Conservation (phyloP, 108 stramenopile genomes). For the Hondaea fermentalgiana region DNA sequence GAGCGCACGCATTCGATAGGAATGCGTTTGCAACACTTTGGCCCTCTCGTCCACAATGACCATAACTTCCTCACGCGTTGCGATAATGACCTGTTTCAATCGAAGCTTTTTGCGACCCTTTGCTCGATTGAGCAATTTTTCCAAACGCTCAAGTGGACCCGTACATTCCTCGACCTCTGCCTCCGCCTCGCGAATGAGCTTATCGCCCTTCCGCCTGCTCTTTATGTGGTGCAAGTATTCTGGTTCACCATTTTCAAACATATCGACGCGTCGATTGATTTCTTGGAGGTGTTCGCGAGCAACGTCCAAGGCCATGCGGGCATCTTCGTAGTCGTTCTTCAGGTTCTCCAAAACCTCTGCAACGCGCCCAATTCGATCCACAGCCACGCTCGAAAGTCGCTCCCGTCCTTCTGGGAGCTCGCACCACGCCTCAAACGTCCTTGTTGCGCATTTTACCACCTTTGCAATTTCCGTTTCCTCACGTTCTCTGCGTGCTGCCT, state of each 20-base stretch:
- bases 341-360: not conserved
- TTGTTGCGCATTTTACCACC: not conserved
- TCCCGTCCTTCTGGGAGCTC: not conserved
- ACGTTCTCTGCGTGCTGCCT: not conserved
- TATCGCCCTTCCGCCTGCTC: not conserved
- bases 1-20: not conserved
- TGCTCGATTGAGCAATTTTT: not conserved
- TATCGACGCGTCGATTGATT: not conserved
- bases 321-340: not conserved
- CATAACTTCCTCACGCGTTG: not conserved
- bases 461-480: not conserved
- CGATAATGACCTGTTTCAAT: not conserved
- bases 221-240: not conserved
- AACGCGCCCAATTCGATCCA: not conserved
- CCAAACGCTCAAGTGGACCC: not conserved
- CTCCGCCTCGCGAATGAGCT: not conserved
- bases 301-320: not conserved
- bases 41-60: not conserved
- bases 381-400: not conserved
- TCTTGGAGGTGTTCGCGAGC: not conserved
- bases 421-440: not conserved
- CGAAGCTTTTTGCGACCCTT: not conserved
- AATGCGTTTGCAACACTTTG: not conserved
- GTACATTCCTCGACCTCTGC: not conserved
- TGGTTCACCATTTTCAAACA: not conserved